Conservation (phyloP, 345 rosid species). For the Anacardium occidentale region DNA sequence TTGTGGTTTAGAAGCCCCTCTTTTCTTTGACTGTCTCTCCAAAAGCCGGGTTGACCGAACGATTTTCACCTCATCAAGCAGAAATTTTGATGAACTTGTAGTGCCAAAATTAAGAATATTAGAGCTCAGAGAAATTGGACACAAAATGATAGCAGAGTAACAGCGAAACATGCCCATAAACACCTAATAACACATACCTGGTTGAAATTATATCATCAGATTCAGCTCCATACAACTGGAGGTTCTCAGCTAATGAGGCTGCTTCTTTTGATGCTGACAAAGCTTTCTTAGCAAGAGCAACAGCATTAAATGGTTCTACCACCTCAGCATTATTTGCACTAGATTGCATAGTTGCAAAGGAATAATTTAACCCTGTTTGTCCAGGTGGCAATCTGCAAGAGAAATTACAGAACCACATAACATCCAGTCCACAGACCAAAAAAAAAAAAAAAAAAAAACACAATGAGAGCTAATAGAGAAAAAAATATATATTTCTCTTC, state of each 20-base stretch:
- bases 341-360: constrained; percentile 31
- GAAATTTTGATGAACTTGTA: constrained; percentile 38
- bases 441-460: not conserved
- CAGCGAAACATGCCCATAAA: constrained; percentile 11
- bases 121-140: constrained; percentile 9
- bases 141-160: constrained; percentile 3
- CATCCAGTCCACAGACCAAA: constrained; percentile 9
- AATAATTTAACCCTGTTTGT: constrained; percentile 34
- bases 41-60: constrained; percentile 61
- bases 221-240: constrained; percentile 28
- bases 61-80: constrained; percentile 36
- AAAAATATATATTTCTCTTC: not conserved
- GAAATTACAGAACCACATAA: constrained; percentile 5
- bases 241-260: constrained; percentile 43
- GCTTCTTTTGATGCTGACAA: constrained; percentile 76
- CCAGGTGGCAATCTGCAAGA: constrained; percentile 45
- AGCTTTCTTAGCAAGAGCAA: constrained; percentile 67
- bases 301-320: constrained; percentile 38
- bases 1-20: constrained; percentile 44
- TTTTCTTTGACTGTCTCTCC: constrained; percentile 59
- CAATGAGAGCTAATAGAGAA: not conserved
- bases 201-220: constrained; percentile 41
- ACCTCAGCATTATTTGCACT: constrained; percentile 23
- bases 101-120: constrained; percentile 31
- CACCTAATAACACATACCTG: constrained; percentile 40